phyloP scores from a whole-genome alignment of 1,284 basidiomycete species.

The Naganishia sp. region DNA sequence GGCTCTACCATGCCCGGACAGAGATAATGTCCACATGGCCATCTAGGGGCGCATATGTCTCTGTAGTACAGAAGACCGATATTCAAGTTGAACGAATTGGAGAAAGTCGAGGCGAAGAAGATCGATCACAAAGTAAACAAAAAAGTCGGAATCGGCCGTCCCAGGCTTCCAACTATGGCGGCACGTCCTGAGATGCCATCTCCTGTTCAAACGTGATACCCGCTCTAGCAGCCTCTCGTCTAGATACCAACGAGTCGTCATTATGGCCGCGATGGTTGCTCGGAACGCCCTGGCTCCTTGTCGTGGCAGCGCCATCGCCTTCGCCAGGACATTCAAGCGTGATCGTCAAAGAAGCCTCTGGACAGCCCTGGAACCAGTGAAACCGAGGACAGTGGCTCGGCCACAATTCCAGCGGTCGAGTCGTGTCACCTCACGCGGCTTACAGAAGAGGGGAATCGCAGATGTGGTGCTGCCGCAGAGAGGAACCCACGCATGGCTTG shows the following conservation, averaged over 20 bases:
- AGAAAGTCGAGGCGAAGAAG: no score
- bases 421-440: not conserved
- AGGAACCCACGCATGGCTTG: not conserved
- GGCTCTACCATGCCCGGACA: no score
- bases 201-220: not conserved
- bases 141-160: constrained; percentile 1
- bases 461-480: no score
- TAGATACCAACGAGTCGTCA: not conserved
- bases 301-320: not conserved
- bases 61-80: no score
- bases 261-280: not conserved
- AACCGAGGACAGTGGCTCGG: not conserved
- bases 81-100: no score
- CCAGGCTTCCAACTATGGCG: not conserved
- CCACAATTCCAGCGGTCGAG: not conserved
- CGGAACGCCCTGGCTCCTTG: not conserved
- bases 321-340: constrained; percentile 7
- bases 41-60: no score
- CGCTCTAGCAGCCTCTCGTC: not conserved
- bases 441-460: not conserved
- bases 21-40: no score
- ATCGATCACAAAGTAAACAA: constrained; percentile 26
- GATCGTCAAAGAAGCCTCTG: constrained; percentile 9
- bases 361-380: not conserved
- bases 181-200: not conserved